phyloP scores from a whole-genome alignment of 148 eudicot genomes.

The Tetragonia tetragonoides region DNA sequence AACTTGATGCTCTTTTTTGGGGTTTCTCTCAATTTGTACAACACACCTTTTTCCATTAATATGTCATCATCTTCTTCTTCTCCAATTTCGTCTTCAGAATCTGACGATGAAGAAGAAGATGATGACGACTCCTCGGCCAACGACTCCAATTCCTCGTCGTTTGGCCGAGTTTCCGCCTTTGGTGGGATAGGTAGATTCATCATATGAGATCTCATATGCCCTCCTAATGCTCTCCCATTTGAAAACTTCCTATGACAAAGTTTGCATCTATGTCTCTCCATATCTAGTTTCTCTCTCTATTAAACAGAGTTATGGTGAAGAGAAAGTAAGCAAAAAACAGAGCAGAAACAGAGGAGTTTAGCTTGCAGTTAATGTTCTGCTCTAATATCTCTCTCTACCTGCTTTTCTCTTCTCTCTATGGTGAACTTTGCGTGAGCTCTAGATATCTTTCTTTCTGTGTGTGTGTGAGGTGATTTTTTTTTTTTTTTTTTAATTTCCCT shows the following conservation, averaged over 20 bases:
- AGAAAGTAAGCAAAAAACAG: not conserved
- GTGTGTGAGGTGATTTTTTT: not conserved
- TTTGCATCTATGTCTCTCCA: slow-evolving; percentile 68
- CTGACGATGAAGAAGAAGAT: slow-evolving; percentile 15
- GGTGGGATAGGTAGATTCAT: slow-evolving; percentile 26
- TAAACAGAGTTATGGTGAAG: not conserved
- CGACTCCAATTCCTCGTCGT: slow-evolving; percentile 11
- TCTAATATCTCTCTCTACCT: not conserved
- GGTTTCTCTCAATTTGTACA: slow-evolving; percentile 27
- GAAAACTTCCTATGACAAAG: slow-evolving; percentile 52
- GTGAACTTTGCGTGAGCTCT: slow-evolving; percentile 20
- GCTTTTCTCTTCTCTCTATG: not conserved
- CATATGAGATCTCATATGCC: slow-evolving; percentile 89
- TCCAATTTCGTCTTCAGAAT: not conserved
- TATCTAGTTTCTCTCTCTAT: slow-evolving; percentile 13
- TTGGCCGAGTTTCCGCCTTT: not conserved
- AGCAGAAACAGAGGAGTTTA: not conserved
- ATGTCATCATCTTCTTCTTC: not conserved
- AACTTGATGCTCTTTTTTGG: slow-evolving; percentile 33
- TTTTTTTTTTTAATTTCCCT: not conserved
- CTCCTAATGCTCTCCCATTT: slow-evolving; percentile 84
- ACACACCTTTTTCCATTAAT: not conserved
- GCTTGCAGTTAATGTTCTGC: not conserved
- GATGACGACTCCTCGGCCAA: slow-evolving; percentile 10
- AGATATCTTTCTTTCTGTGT: slow-evolving; percentile 6